Evolutionary conservation across 139 green algal genomes (phyloP).

Genomic region (Chlamydomonas urium): DNA sequence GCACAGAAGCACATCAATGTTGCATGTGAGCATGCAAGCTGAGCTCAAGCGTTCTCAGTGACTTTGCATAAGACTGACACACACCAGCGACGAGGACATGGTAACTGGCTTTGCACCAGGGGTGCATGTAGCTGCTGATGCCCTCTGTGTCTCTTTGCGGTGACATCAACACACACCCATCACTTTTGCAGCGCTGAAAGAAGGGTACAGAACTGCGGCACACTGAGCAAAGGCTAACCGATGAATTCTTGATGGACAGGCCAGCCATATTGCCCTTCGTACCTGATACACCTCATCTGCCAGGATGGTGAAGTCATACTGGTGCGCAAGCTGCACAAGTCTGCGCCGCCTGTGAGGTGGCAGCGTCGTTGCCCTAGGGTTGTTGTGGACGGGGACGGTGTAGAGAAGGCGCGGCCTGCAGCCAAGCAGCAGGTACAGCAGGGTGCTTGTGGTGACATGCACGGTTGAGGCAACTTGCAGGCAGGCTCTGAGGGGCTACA

Average conservation of each 20-base stretch:
- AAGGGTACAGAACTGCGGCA: no score
- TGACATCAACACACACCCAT: no score
- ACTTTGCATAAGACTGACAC: not conserved
- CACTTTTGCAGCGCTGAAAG: no score
- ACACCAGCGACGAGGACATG: not conserved
- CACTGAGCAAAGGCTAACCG: no score
- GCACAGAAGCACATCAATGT: not conserved
- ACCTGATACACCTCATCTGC: constrained; percentile 49
- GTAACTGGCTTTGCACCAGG: no score
- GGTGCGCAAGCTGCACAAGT: constrained; percentile 33
- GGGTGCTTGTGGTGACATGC: no score
- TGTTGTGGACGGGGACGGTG: constrained; percentile 48
- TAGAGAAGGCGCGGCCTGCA: constrained; percentile 34
- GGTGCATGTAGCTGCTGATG: no score
- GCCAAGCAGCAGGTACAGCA: not conserved
- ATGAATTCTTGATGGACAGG: not conserved
- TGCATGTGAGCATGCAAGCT: constrained; percentile 8
- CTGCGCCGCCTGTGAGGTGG: constrained; percentile 5
- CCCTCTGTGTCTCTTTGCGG: no score
- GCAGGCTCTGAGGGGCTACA: no score
- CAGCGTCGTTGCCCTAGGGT: constrained; percentile 30
- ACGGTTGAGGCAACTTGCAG: no score
- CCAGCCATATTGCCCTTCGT: not conserved
- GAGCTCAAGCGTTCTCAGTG: not conserved
- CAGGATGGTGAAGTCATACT: constrained; percentile 33